Base-by-base conservation (phyloP, 2,329 filamentous ascomycete genomes). In the Sarocladium strictum region DNA sequence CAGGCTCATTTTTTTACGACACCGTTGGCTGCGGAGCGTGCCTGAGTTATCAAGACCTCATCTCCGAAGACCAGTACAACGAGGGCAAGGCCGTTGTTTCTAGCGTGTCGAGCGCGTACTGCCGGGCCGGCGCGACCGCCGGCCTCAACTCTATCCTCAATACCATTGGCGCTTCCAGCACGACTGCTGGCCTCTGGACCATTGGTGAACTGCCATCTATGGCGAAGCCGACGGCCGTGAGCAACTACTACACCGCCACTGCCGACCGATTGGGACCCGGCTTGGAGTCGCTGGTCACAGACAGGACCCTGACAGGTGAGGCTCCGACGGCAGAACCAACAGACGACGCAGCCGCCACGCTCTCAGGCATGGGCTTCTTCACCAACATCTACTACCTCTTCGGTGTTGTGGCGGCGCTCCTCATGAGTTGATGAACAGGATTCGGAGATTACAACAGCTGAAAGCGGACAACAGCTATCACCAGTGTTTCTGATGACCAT, bases 191-290 rank as follows among this genome's bases (percentile, higher is more conserved):
- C 10, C 11, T n/a, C 4, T 51, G 47, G 47, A 27, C 3, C 4
- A 3, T n/a, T 4, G 14, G 12, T 10, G 10, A 35, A 21, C 4
- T n/a, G 12, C 47, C 29, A 4, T 33, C 17, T 29, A 51, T 29
- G 27, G 19, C 27, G 12, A 51, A 17, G 21, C 27, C 47, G 5
- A 51, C 47, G 5, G 47, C 26, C 6, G 47, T 35, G 24, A 51
- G 47, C 47, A 51, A 51, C 17, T 51, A 51, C n/a, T 51, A 19
- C 47, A 51, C 47, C 24, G 47, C 47, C 11, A 51, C 47, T 23
- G 47, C 27, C 11, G 27, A 35, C 4, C 26, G 12, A 17, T 17
- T 19, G 15, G 47, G 47, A 3, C 47, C 47, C 9, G 47, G 47
- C 4, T 3, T 51, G 15, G 47, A 51, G 27, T 51, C 47, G 26